A percentile compares a stretch with the other conserved stretches of the same genome.
Evolutionary conservation across 352 stramenopile species (phyloP).

Genomic region (Phytopythium ostracodes): DNA sequence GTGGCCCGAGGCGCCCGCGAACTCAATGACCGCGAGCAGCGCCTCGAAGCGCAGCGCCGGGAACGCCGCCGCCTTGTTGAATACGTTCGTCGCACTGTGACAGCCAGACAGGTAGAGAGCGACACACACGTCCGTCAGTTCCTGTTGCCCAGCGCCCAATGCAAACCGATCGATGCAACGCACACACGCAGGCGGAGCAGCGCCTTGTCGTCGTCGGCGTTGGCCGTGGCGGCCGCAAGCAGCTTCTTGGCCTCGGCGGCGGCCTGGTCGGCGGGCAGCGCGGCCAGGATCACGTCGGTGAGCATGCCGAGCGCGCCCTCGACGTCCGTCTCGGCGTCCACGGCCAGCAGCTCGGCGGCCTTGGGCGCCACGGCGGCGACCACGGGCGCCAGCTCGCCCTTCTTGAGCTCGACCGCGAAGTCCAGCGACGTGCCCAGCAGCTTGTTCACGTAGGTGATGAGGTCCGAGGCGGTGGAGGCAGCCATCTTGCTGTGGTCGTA

Average conservation of each 20-base stretch:
- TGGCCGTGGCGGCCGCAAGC: conserved; percentile 37
- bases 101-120: neutral
- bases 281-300: conserved; percentile 41
- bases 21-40: conserved; percentile 54
- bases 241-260: conserved; percentile 37
- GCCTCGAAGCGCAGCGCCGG: conserved; percentile 66
- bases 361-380: conserved; percentile 46
- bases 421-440: conserved; percentile 58
- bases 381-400: conserved; percentile 47
- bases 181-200: conserved; percentile 72
- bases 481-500: neutral
- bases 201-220: conserved; percentile 43
- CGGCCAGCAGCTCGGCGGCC: conserved; percentile 49
- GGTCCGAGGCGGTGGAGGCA: conserved; percentile 32
- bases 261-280: conserved; percentile 26
- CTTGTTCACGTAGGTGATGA: conserved; percentile 78
- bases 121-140: neutral
- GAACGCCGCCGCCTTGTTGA: conserved; percentile 65
- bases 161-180: conserved; percentile 13
- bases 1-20: conserved; percentile 54
- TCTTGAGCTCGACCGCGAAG: conserved; percentile 56
- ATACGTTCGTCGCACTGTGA: conserved; percentile 51
- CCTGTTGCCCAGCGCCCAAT: no score
- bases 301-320: conserved; percentile 71
- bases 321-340: conserved; percentile 74